Base-by-base conservation (phyloP, 169 alveolate genomes). In the Cryptosporidium sp. region DNA sequence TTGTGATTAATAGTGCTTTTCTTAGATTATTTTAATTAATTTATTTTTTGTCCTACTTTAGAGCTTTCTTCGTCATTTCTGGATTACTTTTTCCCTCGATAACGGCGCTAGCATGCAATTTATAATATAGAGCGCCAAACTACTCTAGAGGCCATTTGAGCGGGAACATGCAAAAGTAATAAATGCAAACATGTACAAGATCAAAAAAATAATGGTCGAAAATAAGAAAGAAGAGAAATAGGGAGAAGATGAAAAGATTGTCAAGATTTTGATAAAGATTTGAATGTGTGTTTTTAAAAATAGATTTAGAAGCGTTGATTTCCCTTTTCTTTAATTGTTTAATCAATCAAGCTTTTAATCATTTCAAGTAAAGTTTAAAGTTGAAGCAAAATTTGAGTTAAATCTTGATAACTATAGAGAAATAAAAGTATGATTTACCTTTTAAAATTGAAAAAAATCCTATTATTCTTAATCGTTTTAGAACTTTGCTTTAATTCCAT, bases 101-200 rank as follows among this genome's bases (percentile, higher is more conserved):
- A 2, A 1, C 0, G 71, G 50, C 71, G 71, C 71, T 23, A 7
- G 16, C 71, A 35, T 37, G 26, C 50, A 65, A 65, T 8, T 14
- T 48, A 2, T 21, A 41, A 7, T 41, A 39, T 8, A 41, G 16
- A 41, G 48, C 48, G 48, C 48, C 48, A 41, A 41, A 7, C 2
- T 1, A 16, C 3, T 0, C 1, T 48, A 48, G 23, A 35, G 71
- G 33, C 35, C 16, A 5, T 55, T 65, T 33, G 52, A 3, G 71
- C 71, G 71, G 71, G 71, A 65, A 33, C 71, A 65, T 65, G 71
- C 51, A 65, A 5, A 65, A n/a, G 43, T 14, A 21, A 37, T 18
- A 35, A 65, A 5, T 31, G 71, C 71, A 65, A 33, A 65, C 5
- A 21, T 2, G 31, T 3, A 35, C 43, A n/a, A 65, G 71, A 65